Percentiles rank a stretch among this genome's conserved stretches.
phyloP scores from a whole-genome alignment of 805 yeast species.

The Metschnikowia noctiluminum region DNA sequence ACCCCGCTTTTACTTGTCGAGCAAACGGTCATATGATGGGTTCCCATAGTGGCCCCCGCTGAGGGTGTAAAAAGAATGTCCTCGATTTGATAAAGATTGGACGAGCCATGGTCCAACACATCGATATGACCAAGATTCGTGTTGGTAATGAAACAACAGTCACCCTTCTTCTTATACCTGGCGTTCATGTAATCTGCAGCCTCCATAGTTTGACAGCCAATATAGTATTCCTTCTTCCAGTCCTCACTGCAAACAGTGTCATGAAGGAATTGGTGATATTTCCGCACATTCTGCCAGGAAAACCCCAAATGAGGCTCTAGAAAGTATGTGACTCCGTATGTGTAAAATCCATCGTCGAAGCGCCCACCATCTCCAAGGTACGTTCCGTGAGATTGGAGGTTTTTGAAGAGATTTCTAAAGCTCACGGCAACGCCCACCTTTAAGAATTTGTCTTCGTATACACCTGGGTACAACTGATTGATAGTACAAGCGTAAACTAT shows the following conservation, averaged over 20 bases:
- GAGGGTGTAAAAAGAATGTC: conserved; percentile 8
- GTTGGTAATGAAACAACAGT: conserved; percentile 7
- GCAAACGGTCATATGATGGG: conserved; percentile 9
- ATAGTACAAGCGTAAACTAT: conserved; percentile 9
- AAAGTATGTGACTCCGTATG: conserved; percentile 4
- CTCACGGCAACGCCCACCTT: conserved; percentile 9
- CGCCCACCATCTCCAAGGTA: conserved; percentile 5
- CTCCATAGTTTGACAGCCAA: conserved; percentile 8
- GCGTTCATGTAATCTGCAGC: conserved; percentile 6
- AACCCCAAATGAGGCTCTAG: conserved; percentile 6
- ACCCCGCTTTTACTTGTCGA: conserved; percentile 9
- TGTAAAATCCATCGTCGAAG: conserved; percentile 11
- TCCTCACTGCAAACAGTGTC: conserved; percentile 6
- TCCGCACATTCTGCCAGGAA: conserved; percentile 7
- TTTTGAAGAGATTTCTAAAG: conserved; percentile 4
- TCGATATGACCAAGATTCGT: conserved; percentile 9
- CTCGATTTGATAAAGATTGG: conserved; percentile 8
- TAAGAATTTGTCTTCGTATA: conserved; percentile 5
- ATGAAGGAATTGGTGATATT: conserved; percentile 9
- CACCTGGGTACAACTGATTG: conserved; percentile 5
- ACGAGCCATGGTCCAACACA: conserved; percentile 8
- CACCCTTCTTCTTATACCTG: conserved; percentile 1
- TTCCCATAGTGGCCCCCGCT: conserved; percentile 11
- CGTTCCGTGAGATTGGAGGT: conserved; percentile 6
- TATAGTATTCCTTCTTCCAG: conserved; percentile 9